Evolutionary conservation across 2,329 filamentous ascomycete genomes (phyloP).

Genomic region (Trichoderma breve): DNA sequence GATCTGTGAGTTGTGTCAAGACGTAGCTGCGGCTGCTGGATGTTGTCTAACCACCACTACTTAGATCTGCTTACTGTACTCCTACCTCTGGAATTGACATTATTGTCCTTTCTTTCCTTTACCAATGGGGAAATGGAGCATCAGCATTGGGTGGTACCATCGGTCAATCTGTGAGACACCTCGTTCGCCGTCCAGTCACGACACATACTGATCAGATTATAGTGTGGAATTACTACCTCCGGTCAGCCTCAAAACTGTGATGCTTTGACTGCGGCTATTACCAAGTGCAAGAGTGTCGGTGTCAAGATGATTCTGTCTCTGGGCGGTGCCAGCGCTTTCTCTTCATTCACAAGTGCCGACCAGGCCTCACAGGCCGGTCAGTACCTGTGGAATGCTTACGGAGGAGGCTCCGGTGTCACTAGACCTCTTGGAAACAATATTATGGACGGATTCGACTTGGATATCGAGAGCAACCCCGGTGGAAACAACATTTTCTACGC

Average conservation of each 20-base stretch:
- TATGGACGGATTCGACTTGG: slow-evolving; percentile 32
- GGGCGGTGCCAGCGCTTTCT: slow-evolving; percentile 20
- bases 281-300: slow-evolving; percentile 19
- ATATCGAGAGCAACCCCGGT: slow-evolving; percentile 28
- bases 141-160: slow-evolving; percentile 40
- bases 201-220: not conserved
- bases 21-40: too few relatives aligned
- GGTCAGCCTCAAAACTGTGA: slow-evolving; percentile 32
- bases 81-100: slow-evolving; percentile 39
- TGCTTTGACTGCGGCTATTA: slow-evolving; percentile 16
- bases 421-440: slow-evolving; percentile 29
- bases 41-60: too few relatives aligned
- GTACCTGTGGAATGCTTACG: slow-evolving; percentile 24
- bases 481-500: slow-evolving; percentile 20
- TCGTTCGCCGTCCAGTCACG: not conserved
- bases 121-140: slow-evolving; percentile 36
- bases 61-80: slow-evolving; percentile 34
- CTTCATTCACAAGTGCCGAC: slow-evolving; percentile 15
- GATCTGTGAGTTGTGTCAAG: too few relatives aligned
- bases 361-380: slow-evolving; percentile 21
- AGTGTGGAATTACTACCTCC: slow-evolving; percentile 34
- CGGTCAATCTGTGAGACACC: slow-evolving; percentile 30
- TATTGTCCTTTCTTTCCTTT: slow-evolving; percentile 43
- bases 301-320: slow-evolving; percentile 24
- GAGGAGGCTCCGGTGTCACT: slow-evolving; percentile 16